Base-by-base conservation (phyloP, 1,139 yeast species). In the Kodamaea suecica region DNA sequence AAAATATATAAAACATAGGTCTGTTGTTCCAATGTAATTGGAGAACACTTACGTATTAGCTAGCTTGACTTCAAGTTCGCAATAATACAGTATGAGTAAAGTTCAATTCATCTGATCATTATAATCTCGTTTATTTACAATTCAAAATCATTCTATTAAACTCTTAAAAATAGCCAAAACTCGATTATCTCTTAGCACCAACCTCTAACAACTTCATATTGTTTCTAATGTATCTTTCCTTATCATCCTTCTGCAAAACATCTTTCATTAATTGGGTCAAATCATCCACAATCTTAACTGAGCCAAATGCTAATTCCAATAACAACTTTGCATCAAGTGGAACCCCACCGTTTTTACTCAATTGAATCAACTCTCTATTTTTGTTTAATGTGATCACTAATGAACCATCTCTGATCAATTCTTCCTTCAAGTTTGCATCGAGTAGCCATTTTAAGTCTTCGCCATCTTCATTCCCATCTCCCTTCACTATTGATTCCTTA, bases 301-400 rank as follows among this genome's bases (percentile, higher is more conserved):
- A 94, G 42, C 72, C 65, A 40, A 75, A 74, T 26, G 86, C 75
- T 53, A 95, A 80, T 28, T 80, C 78, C 64, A 88, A 66, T 37
- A 92, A 63, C 23, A 76, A 66, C 31, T 73, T 55, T 0, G 95
- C 88, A 48, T 87, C 92, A 45, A 92, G 78, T 2, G 95, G 84
- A 31, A 86, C 66, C 0, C 97, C 97, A 32, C 98, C 98, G 29
- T 88, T 84, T 52, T 92, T 92, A 32, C 85, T 75, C 27, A 94
- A 70, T 57, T 92, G 98, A 35, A 95, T 87, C 13, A 92, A 66
- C 52, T 92, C 98, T 47, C 94, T 73, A 57, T 90, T 92, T 50
- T 85, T 86, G 58, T 92, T 92, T 40, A 90, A 62, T 0, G 98
- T 88, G 17, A 92, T 78, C 2, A 95, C 85, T 59, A 92, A 68